These are phyloP conservation scores for Chlamydomonas sp. DNA, from an alignment of 139 green algal species.

Conservation along the genomic window DNA sequence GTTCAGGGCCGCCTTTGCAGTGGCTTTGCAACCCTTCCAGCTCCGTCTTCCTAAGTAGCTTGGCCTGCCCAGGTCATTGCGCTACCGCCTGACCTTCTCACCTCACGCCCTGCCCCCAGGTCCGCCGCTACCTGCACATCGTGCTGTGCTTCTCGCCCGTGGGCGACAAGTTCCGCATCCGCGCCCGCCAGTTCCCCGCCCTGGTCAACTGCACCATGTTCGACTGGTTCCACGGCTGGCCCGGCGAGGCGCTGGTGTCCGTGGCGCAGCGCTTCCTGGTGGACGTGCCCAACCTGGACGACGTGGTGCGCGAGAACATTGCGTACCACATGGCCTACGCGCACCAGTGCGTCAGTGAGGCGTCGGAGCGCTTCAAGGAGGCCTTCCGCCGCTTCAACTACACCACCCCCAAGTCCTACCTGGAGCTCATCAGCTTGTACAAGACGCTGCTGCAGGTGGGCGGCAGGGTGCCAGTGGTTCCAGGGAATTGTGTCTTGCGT, in stretches of 20 bases:
- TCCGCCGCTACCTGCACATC: constrained; percentile 87
- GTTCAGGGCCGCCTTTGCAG: not conserved
- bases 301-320: constrained; percentile 74
- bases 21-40: not conserved
- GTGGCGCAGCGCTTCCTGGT: constrained; percentile 85
- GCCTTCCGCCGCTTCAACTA: constrained; percentile 84
- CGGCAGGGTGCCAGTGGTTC: not conserved
- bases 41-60: not conserved
- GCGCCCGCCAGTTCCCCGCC: constrained; percentile 89
- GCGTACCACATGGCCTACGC: constrained; percentile 90
- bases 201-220: constrained; percentile 87
- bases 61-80: not conserved
- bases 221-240: constrained; percentile 89
- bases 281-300: constrained; percentile 76
- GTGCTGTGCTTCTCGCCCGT: constrained; percentile 93
- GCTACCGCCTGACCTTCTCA: not conserved
- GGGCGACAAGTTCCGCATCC: constrained; percentile 90
- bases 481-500: not conserved
- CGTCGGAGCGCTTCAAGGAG: constrained; percentile 62
- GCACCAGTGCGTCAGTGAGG: constrained; percentile 70
- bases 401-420: constrained; percentile 93
- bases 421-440: constrained; percentile 91
- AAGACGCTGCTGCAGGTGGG: constrained; percentile 73
- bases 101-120: constrained; percentile 32
- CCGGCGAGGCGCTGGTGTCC: constrained; percentile 82